Evolutionary conservation across 2,329 filamentous ascomycete species (phyloP).

Genomic region (Fusarium armeniacum): DNA sequence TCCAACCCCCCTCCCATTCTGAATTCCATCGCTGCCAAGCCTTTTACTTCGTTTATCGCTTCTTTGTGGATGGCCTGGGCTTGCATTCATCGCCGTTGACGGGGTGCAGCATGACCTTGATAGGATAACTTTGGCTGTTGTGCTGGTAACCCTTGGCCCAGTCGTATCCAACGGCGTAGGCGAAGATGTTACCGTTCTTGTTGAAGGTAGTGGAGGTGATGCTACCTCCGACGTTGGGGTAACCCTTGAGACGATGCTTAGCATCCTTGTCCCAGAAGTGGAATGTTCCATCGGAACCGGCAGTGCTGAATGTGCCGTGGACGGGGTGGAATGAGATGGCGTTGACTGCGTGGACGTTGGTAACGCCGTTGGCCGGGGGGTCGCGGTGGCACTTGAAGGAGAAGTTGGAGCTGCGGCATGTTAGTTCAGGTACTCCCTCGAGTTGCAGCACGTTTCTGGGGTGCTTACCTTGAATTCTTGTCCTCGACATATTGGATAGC

Average conservation of each 20-base stretch:
- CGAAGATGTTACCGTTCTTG: constrained; percentile 84
- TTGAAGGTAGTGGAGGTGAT: constrained; percentile 96
- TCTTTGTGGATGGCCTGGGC: constrained; percentile 71
- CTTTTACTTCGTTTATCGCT: constrained; percentile 60
- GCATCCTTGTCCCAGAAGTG: constrained; percentile 97
- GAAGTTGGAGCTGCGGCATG: constrained; percentile 81
- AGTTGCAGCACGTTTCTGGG: not conserved
- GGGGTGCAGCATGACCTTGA: constrained; percentile 88
- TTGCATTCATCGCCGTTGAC: constrained; percentile 75
- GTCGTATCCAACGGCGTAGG: constrained; percentile 94
- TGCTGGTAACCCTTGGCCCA: constrained; percentile 96
- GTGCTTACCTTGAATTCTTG: constrained; percentile 82
- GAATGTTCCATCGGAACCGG: constrained; percentile 95
- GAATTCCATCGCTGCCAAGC: constrained; percentile 6
- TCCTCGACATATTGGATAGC: constrained; percentile 99
- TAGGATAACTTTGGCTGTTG: constrained; percentile 81
- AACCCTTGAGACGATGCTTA: constrained; percentile 91
- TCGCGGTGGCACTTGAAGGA: constrained; percentile 99
- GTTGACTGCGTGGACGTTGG: constrained; percentile 95
- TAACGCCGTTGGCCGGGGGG: constrained; percentile 78
- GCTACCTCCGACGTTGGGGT: constrained; percentile 84
- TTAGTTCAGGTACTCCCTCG: constrained; percentile 20
- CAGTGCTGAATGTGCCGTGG: constrained; percentile 98
- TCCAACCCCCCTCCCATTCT: constrained; percentile 4
- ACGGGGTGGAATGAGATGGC: constrained; percentile 97